Percentiles rank a stretch among this genome's conserved stretches.
phyloP scores from a whole-genome alignment of 2,329 filamentous ascomycete genomes.

The Neoarthrinium moseri region DNA sequence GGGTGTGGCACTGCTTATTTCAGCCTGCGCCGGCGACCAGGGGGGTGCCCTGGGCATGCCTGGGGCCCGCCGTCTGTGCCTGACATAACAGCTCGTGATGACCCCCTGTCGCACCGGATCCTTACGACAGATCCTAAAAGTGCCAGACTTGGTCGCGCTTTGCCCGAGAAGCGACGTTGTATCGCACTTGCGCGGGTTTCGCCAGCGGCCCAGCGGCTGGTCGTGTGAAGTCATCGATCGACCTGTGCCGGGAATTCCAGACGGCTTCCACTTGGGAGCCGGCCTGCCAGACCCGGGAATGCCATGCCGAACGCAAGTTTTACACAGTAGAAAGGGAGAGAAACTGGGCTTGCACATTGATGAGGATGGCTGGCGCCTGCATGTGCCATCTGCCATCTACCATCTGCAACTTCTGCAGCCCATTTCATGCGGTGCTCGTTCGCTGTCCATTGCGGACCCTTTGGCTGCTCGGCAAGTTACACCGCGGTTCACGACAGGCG shows the following conservation, averaged over 20 bases:
- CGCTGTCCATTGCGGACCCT: no score
- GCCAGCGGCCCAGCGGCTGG: not conserved
- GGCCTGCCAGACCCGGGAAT: no score
- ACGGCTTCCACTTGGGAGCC: no score
- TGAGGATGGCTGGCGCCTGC: not conserved
- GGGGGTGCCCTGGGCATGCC: not conserved
- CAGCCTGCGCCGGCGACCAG: not conserved
- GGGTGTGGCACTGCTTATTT: conserved; percentile 2
- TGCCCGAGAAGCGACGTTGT: conserved; percentile 3
- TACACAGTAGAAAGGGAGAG: no score
- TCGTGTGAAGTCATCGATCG: not conserved
- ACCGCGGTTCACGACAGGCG: no score
- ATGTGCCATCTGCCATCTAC: not conserved
- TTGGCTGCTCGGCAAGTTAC: no score
- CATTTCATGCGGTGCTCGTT: no score
- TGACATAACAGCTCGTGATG: conserved; percentile 5
- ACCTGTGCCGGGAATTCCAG: no score
- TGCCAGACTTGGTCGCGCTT: not conserved
- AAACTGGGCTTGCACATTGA: no score
- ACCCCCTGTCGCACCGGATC: not conserved
- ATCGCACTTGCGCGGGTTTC: not conserved
- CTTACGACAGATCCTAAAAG: not conserved
- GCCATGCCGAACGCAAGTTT: no score
- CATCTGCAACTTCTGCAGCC: no score
- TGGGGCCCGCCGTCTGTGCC: conserved; percentile 1